phyloP scores from a whole-genome alignment of 345 rosid species.

The Syzygium aromaticum region DNA sequence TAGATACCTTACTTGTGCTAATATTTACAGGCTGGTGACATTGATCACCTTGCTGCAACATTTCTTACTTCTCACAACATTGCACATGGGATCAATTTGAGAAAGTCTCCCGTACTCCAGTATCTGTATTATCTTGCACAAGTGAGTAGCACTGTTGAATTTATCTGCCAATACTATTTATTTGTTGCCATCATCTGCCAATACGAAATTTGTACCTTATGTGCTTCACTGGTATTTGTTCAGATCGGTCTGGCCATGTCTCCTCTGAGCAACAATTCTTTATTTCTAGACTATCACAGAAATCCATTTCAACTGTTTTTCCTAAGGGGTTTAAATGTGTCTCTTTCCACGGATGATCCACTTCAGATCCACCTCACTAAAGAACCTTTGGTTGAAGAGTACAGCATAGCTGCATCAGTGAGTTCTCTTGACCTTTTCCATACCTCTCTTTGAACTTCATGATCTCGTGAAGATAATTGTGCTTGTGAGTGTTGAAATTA shows the following conservation, averaged over 20 bases:
- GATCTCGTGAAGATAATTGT: not conserved
- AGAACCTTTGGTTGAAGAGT: slow-evolving; percentile 97
- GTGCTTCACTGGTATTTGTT: slow-evolving; percentile 3
- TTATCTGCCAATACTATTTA: not conserved
- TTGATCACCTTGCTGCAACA: slow-evolving; percentile 98
- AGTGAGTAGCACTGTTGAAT: slow-evolving; percentile 24
- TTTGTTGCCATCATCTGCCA: not conserved
- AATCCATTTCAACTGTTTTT: slow-evolving; percentile 92
- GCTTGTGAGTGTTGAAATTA: not conserved
- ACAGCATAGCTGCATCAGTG: slow-evolving; percentile 98
- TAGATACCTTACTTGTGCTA: not conserved
- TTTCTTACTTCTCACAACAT: slow-evolving; percentile 91
- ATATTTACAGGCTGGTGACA: slow-evolving; percentile 86
- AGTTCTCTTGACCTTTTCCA: slow-evolving; percentile 12
- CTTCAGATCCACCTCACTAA: slow-evolving; percentile 97
- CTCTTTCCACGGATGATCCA: slow-evolving; percentile 96
- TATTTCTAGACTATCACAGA: slow-evolving; percentile 92
- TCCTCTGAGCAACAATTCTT: slow-evolving; percentile 97
- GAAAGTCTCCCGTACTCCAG: slow-evolving; percentile 99
- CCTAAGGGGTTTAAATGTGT: slow-evolving; percentile 91
- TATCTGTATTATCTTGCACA: slow-evolving; percentile 95
- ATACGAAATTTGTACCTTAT: slow-evolving; percentile 3
- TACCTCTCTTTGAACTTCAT: not conserved
- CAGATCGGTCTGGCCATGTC: slow-evolving; percentile 99
- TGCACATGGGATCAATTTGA: slow-evolving; percentile 95